A percentile compares a stretch with the other conserved stretches of the same genome.
These are phyloP conservation scores for Penicillium thymicola DNA, from an alignment of 2,329 filamentous ascomycete genomes.

Conservation along the genomic window DNA sequence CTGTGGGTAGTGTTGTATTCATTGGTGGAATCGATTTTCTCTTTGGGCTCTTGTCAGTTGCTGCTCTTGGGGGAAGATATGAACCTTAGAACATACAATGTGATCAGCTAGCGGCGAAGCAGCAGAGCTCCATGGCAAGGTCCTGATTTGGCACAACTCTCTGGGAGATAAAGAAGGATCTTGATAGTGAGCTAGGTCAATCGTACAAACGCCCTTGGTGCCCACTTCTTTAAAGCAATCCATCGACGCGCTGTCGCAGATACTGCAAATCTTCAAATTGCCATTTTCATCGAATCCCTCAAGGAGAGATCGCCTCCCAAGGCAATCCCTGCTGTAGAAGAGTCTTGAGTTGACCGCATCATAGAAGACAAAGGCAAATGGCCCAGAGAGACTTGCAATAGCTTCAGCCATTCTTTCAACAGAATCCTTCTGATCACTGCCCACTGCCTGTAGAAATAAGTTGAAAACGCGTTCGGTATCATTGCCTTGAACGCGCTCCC, in stretches of 20 bases:
- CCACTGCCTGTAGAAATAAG: slow-evolving; percentile 51
- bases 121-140: slow-evolving; percentile 29
- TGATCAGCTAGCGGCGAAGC: slow-evolving; percentile 13
- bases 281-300: slow-evolving; percentile 48
- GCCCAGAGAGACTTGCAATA: slow-evolving; percentile 67
- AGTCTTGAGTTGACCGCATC: slow-evolving; percentile 61
- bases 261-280: slow-evolving; percentile 65
- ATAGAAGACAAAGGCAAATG: slow-evolving; percentile 85
- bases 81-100: slow-evolving; percentile 20
- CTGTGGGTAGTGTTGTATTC: slow-evolving; percentile 39
- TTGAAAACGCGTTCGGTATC: slow-evolving; percentile 71
- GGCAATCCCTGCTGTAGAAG: slow-evolving; percentile 81
- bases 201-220: slow-evolving; percentile 73
- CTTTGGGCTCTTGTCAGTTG: slow-evolving; percentile 22
- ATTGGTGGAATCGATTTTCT: slow-evolving; percentile 45
- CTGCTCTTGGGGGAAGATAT: neutral
- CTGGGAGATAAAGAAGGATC: slow-evolving; percentile 4
- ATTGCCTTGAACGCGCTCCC: slow-evolving; percentile 62
- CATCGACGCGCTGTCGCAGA: slow-evolving; percentile 54
- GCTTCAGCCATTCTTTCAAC: slow-evolving; percentile 40
- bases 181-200: slow-evolving; percentile 51
- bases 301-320: slow-evolving; percentile 82
- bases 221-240: slow-evolving; percentile 73
- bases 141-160: slow-evolving; percentile 23
- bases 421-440: slow-evolving; percentile 15